Base-by-base conservation (phyloP, 73 alveolate species). In the Symbiodinium natans region DNA sequence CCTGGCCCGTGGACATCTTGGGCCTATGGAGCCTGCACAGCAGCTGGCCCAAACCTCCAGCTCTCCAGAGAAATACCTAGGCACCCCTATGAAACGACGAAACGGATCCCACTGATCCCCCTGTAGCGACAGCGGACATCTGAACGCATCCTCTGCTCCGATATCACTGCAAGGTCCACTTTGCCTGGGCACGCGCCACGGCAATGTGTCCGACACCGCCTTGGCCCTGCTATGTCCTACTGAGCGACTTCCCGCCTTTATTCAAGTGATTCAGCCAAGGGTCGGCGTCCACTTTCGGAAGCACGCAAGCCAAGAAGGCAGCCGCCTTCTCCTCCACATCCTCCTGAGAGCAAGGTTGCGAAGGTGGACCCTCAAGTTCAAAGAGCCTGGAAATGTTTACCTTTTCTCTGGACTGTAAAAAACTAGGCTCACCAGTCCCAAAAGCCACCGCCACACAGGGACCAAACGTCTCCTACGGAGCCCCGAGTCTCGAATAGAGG, bases 301-400 rank as follows among this genome's bases (percentile, higher is more conserved):
- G 71, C 23, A 52, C 71, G 71, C 71, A 52, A 52, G 71, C 23
- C 71, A 52, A 29, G 19, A 63, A 63, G 33, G 80, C 80, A 63
- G 80, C 36, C 80, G 80, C 31, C 80, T 63, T 63, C 33, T 63
- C 80, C 36, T 63, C 80, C 80, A 63, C 80, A 29, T 63, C 80
- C 80, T 25, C 80, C 80, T 63, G 36, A 63, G 80, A 23, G 21
- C 31, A 63, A 4, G 27, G 80, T 29, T 46, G 6, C 59, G 6
- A n/a, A n/a, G n/a, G n/a, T n/a, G n/a, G n/a, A n/a, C n/a, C n/a
- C n/a, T n/a, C n/a, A n/a, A n/a, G n/a, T n/a, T n/a, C n/a, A n/a
- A n/a, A n/a, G n/a, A n/a, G n/a, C n/a, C n/a, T n/a, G n/a, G n/a
- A n/a, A n/a, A n/a, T n/a, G n/a, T n/a, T n/a, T n/a, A n/a, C n/a